Conservation (phyloP, 202 grass and related monocot genomes). For the Bolboschoenoplectus hybrid region DNA sequence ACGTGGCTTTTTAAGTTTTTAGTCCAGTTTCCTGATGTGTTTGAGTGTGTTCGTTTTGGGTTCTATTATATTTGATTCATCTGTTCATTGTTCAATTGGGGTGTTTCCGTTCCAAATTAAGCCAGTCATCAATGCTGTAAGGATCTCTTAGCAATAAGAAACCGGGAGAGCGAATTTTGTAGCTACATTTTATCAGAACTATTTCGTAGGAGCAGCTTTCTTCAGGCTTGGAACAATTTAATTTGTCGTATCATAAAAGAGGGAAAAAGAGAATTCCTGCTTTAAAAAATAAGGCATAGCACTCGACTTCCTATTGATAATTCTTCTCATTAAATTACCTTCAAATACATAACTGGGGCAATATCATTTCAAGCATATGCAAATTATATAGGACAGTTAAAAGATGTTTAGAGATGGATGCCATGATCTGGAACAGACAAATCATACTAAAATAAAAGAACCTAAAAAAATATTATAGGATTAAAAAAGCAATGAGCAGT, state of each 20-base stretch:
- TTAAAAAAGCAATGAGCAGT: neutral
- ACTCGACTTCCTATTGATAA: neutral
- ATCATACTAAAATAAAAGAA: neutral
- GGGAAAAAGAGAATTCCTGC: neutral
- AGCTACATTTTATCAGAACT: too few species aligned
- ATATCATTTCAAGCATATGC: neutral
- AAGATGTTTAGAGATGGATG: neutral
- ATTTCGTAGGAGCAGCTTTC: too few species aligned
- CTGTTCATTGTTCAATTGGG: too few species aligned
- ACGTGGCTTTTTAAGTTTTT: neutral
- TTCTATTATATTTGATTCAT: too few species aligned
- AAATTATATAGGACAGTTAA: neutral
- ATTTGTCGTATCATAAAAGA: neutral
- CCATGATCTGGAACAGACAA: neutral
- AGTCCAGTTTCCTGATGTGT: too few species aligned
- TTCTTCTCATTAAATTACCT: neutral
- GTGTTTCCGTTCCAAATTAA: too few species aligned
- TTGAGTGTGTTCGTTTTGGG: too few species aligned
- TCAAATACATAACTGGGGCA: neutral
- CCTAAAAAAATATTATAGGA: neutral
- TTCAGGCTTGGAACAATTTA: neutral
- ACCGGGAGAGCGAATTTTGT: too few species aligned
- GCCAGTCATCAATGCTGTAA: too few species aligned
- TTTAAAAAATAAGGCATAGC: neutral
- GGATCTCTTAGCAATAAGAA: too few species aligned